Conservation (phyloP, 2,329 filamentous ascomycete species). For the Exophiala aquamarina region DNA sequence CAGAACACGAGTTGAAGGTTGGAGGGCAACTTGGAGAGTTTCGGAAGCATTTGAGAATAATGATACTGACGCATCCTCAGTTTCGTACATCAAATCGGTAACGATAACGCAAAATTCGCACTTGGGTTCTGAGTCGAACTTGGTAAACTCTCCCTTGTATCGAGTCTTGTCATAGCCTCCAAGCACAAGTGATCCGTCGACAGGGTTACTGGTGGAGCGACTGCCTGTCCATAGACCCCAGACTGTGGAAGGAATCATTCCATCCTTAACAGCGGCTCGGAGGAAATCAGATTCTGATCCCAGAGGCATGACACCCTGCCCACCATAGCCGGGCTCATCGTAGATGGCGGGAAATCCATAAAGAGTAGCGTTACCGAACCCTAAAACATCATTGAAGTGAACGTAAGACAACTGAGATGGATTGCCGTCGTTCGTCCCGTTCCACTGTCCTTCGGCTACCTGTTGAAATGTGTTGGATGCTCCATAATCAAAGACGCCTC, state of each 20-base stretch:
- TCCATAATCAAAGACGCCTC: constrained; percentile 24
- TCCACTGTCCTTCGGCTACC: constrained; percentile 22
- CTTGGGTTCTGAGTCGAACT: constrained; percentile 13
- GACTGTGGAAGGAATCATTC: constrained; percentile 20
- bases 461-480: constrained; percentile 17
- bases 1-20: constrained; percentile 19
- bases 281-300: constrained; percentile 24
- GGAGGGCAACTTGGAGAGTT: constrained; percentile 18
- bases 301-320: constrained; percentile 23
- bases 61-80: constrained; percentile 11
- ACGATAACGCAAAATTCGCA: constrained; percentile 23
- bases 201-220: constrained; percentile 17
- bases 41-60: constrained; percentile 21
- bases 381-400: constrained; percentile 25
- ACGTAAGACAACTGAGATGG: constrained; percentile 17
- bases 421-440: constrained; percentile 16
- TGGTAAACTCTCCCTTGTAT: constrained; percentile 19
- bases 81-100: constrained; percentile 18
- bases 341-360: constrained; percentile 22
- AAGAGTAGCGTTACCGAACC: constrained; percentile 19
- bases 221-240: constrained; percentile 25
- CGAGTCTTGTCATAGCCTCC: constrained; percentile 26
- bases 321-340: constrained; percentile 24
- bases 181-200: constrained; percentile 24
- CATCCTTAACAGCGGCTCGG: constrained; percentile 13